Percentiles rank a stretch among this genome's conserved stretches.
Evolutionary conservation across 345 rosid genomes (phyloP).

Genomic region (Salix dunnii): DNA sequence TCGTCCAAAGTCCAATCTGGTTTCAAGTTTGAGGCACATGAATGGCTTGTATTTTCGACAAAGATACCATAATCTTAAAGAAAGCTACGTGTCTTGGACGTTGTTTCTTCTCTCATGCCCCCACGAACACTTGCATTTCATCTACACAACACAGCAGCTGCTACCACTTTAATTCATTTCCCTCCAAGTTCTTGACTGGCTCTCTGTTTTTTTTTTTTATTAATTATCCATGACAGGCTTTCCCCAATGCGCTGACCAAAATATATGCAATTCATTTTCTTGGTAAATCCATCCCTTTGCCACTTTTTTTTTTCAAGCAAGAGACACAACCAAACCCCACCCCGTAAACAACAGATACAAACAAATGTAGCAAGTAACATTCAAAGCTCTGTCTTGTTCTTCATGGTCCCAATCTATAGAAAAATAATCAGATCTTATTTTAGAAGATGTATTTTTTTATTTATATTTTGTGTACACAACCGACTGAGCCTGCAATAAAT

Average conservation of each 20-base stretch:
- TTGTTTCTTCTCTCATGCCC: constrained; percentile 22
- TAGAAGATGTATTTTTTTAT: background rate
- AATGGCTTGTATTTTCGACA: constrained; percentile 29
- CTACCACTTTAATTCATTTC: background rate
- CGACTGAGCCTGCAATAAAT: background rate
- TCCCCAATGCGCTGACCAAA: constrained; percentile 11
- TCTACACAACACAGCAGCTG: background rate
- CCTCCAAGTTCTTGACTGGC: constrained; percentile 12
- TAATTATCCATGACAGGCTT: too few relatives aligned
- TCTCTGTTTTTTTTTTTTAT: background rate
- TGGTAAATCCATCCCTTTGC: background rate
- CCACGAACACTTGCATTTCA: constrained; percentile 5
- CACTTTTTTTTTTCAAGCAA: constrained; percentile 14
- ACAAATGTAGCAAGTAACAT: constrained; percentile 4
- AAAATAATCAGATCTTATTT: background rate
- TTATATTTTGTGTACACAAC: too few relatives aligned
- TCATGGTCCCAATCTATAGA: constrained; percentile 2
- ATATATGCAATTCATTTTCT: constrained; percentile 3
- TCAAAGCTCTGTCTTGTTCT: constrained; percentile 20
- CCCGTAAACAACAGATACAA: constrained; percentile 4
- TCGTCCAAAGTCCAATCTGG: background rate
- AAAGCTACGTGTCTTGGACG: constrained; percentile 39
- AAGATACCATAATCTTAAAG: constrained; percentile 30
- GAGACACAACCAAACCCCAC: constrained; percentile 10
- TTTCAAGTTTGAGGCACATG: constrained; percentile 13